Percentiles rank a stretch among this genome's conserved stretches.
Conservation (phyloP, 768 basidiomycete genomes). For the Grammothele lineata region DNA sequence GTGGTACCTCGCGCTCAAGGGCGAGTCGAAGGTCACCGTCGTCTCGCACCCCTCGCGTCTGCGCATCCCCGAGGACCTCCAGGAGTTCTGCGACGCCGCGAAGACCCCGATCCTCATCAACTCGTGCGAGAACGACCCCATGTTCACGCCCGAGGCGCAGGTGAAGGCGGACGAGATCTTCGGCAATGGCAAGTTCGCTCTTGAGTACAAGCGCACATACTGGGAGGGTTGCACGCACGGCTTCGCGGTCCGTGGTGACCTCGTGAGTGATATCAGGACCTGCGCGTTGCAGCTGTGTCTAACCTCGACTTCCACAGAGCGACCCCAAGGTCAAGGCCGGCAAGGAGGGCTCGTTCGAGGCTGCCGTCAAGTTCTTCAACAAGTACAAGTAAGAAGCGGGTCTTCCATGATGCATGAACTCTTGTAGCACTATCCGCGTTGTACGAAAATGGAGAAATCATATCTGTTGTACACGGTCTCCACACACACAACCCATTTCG, state of each 20-base stretch:
- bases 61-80: conserved; percentile 33
- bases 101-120: conserved; percentile 61
- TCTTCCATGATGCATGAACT: too few relatives aligned
- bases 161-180: conserved; percentile 32
- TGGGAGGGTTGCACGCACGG: conserved; percentile 24
- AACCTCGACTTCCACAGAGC: conserved; percentile 15
- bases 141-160: conserved; percentile 45
- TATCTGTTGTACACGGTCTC: too few relatives aligned
- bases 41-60: conserved; percentile 46
- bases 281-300: neutral
- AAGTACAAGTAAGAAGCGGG: too few relatives aligned
- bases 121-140: conserved; percentile 47
- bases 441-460: too few relatives aligned
- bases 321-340: conserved; percentile 50
- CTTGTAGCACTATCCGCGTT: too few relatives aligned
- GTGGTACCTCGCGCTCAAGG: conserved; percentile 43
- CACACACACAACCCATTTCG: too few relatives aligned
- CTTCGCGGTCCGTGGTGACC: conserved; percentile 36
- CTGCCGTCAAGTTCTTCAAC: conserved; percentile 49
- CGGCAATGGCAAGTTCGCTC: conserved; percentile 31
- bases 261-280: conserved; percentile 9
- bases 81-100: conserved; percentile 34
- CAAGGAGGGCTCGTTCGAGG: conserved; percentile 60
- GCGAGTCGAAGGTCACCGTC: conserved; percentile 35
- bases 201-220: conserved; percentile 7